These are phyloP conservation scores for Aspergillus pseudoterreus DNA, from an alignment of 2,329 filamentous ascomycete species.

Conservation along the genomic window DNA sequence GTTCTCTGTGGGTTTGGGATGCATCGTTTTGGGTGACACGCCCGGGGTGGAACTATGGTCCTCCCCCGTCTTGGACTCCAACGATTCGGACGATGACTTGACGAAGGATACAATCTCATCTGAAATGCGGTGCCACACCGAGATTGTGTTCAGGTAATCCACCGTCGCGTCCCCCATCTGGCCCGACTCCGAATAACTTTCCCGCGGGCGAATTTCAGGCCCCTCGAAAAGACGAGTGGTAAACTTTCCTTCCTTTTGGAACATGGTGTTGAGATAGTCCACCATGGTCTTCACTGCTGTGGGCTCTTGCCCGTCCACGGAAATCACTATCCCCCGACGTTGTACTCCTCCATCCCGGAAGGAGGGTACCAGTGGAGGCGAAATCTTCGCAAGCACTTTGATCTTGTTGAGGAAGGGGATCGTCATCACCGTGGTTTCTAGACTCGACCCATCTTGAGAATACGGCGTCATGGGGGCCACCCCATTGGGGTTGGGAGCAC, in stretches of 20 bases:
- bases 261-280: conserved; percentile 55
- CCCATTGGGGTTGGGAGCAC: conserved; percentile 15
- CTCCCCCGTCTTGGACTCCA: conserved; percentile 14
- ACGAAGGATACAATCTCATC: conserved; percentile 64
- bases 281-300: conserved; percentile 64
- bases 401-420: conserved; percentile 75
- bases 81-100: conserved; percentile 29
- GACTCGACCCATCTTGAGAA: conserved; percentile 40
- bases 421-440: conserved; percentile 70
- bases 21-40: conserved; percentile 31
- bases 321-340: conserved; percentile 73
- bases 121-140: conserved; percentile 72
- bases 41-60: conserved; percentile 17
- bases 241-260: conserved; percentile 52
- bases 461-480: conserved; percentile 26
- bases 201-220: conserved; percentile 28
- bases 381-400: conserved; percentile 70
- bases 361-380: conserved; percentile 56
- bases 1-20: conserved; percentile 27
- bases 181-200: conserved; percentile 19
- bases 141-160: conserved; percentile 65
- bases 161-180: conserved; percentile 45
- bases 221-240: conserved; percentile 49
- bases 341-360: conserved; percentile 27
- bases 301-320: conserved; percentile 70